These are phyloP conservation scores for Citrullus amarus DNA, from an alignment of 306 rosid genomes.

Conservation along the genomic window DNA sequence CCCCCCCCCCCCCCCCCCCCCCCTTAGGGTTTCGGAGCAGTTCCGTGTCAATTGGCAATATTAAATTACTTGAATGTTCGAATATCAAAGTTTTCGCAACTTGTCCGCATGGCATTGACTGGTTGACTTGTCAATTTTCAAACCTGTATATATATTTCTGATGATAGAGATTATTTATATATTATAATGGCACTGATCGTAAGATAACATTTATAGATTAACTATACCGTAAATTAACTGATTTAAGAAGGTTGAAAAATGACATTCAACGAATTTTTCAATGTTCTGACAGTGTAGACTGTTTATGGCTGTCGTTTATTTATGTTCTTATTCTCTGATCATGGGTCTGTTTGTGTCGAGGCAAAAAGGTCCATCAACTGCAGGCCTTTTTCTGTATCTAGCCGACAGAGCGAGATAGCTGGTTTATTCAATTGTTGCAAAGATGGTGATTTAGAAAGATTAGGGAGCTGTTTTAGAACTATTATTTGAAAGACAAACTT, in stretches of 20 bases:
- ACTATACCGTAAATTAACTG: background rate
- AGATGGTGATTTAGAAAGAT: background rate
- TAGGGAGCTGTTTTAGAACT: background rate
- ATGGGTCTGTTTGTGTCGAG: background rate
- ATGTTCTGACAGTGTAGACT: background rate
- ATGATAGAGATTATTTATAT: background rate
- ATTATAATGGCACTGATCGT: background rate
- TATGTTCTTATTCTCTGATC: background rate
- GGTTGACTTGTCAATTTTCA: background rate
- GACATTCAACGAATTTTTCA: background rate
- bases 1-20: too few species aligned
- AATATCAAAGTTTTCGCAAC: background rate
- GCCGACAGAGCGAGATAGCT: background rate
- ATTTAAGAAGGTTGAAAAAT: background rate
- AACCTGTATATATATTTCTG: background rate
- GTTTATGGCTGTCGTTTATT: background rate
- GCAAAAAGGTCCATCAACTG: background rate
- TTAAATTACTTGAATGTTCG: background rate
- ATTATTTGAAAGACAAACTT: background rate
- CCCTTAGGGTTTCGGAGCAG: background rate
- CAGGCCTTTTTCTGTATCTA: background rate
- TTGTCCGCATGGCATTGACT: background rate
- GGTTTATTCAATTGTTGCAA: background rate
- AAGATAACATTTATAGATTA: background rate
- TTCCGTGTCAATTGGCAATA: background rate